These are phyloP conservation scores for Vairimorpha apis DNA, from an alignment of 371 early-diverging fungal genomes.

Conservation along the genomic window DNA sequence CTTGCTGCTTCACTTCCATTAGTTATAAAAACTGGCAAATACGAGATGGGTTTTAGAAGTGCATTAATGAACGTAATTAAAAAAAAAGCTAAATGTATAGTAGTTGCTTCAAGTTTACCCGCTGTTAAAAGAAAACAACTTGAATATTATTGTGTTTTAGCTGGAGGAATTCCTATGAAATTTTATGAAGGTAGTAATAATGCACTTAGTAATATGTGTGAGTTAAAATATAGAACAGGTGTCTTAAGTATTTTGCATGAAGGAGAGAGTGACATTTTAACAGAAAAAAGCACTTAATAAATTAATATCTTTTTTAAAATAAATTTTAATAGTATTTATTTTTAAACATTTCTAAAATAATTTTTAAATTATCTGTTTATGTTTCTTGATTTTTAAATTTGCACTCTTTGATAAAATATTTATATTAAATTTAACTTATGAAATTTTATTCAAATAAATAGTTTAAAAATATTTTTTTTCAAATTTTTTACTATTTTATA, in stretches of 20 bases:
- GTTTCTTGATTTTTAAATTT: too few relatives aligned
- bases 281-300: slow-evolving; percentile 18
- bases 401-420: too few relatives aligned
- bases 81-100: slow-evolving; percentile 56
- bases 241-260: slow-evolving; percentile 63
- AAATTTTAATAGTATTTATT: too few relatives aligned
- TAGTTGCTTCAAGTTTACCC: slow-evolving; percentile 62
- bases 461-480: too few relatives aligned
- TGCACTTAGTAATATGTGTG: slow-evolving; percentile 57
- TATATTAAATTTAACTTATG: too few relatives aligned
- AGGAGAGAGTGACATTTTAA: slow-evolving; percentile 62
- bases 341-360: too few relatives aligned
- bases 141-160: slow-evolving; percentile 63
- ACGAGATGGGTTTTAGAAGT: slow-evolving; percentile 60
- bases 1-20: slow-evolving; percentile 53
- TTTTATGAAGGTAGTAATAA: slow-evolving; percentile 63
- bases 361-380: too few relatives aligned
- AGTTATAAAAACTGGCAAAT: slow-evolving; percentile 64
- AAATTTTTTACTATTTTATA: too few relatives aligned
- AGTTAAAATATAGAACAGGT: slow-evolving; percentile 57
- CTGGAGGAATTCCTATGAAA: slow-evolving; percentile 60
- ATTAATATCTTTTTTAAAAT: too few relatives aligned
- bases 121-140: slow-evolving; percentile 54
- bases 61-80: slow-evolving; percentile 55
- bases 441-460: too few relatives aligned